Conservation (phyloP, 805 yeast species). For the Wickerhamiella bombiphila region DNA sequence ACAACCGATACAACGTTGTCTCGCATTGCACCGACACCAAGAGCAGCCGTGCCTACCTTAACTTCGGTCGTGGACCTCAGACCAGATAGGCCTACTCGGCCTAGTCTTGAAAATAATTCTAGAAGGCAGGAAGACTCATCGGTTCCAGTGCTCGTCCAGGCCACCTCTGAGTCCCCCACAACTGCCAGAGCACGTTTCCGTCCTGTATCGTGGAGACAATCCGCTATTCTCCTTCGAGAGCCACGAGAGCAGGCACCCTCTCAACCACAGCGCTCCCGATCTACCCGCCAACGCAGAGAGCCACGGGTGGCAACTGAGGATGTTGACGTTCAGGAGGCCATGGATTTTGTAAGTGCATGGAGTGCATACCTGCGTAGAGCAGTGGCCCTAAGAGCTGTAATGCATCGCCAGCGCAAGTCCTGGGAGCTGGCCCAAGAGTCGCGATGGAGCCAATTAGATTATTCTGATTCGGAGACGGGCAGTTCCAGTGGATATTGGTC, state of each 20-base stretch:
- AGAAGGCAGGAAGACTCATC: no score
- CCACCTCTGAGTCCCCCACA: constrained; percentile 1
- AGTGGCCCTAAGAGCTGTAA: constrained; percentile 21
- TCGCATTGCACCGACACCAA: background rate
- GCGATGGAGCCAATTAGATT: constrained; percentile 8
- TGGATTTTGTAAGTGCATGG: constrained; percentile 23
- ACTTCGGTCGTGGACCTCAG: no score
- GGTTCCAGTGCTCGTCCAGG: background rate
- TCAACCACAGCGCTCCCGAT: background rate
- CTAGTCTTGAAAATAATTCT: no score
- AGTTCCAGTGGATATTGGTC: background rate
- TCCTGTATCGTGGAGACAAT: constrained; percentile 14
- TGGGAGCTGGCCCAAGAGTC: constrained; percentile 7
- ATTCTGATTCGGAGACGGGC: constrained; percentile 6
- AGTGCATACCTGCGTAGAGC: constrained; percentile 21
- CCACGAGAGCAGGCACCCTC: no score
- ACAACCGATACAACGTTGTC: background rate
- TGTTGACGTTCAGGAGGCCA: constrained; percentile 18
- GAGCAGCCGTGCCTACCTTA: no score
- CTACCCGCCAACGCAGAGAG: background rate
- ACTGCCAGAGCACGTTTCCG: constrained; percentile 13
- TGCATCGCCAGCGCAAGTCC: constrained; percentile 7
- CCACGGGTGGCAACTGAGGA: background rate
- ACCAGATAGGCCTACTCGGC: no score
- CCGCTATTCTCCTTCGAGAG: constrained; percentile 8